Percentiles rank a stretch among this genome's conserved stretches.
phyloP scores from a whole-genome alignment of 2,329 filamentous ascomycete genomes.

The Calonectria pauciramosa region DNA sequence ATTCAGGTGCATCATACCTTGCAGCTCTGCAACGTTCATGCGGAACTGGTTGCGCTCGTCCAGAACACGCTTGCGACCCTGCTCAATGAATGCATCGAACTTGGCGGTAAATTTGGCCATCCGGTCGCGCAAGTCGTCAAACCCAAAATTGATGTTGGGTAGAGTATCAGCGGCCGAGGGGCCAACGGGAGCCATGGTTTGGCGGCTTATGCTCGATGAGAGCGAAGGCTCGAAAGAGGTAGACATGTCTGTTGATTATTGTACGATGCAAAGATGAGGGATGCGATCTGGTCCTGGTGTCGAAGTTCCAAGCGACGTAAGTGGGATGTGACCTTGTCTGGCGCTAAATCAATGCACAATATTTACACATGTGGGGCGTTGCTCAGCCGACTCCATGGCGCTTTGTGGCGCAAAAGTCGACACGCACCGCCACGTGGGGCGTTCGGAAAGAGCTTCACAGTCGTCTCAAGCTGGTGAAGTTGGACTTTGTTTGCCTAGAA shows the following conservation, averaged over 20 bases:
- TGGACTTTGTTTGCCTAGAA: constrained; percentile 17
- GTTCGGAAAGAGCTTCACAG: constrained; percentile 38
- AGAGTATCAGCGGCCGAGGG: constrained; percentile 83
- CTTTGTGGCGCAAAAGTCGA: constrained; percentile 41
- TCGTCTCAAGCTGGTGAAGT: constrained; percentile 14
- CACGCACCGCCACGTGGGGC: constrained; percentile 48
- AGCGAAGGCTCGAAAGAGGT: constrained; percentile 78
- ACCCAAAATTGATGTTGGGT: constrained; percentile 93
- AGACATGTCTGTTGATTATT: constrained; percentile 57
- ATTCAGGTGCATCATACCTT: constrained; percentile 72
- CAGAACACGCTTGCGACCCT: constrained; percentile 87
- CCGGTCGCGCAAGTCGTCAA: constrained; percentile 93
- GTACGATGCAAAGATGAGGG: not conserved
- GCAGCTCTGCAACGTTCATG: constrained; percentile 88
- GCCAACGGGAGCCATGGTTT: constrained; percentile 69
- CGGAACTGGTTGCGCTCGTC: constrained; percentile 96
- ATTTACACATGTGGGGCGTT: constrained; percentile 45
- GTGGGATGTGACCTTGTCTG: constrained; percentile 19
- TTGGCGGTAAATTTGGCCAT: constrained; percentile 93
- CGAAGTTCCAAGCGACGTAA: constrained; percentile 6
- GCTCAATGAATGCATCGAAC: constrained; percentile 95
- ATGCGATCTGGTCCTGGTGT: not conserved
- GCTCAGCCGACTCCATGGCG: constrained; percentile 45
- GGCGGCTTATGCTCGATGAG: constrained; percentile 72
- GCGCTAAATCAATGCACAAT: constrained; percentile 16